Conservation (phyloP, 768 basidiomycete species). For the Auricularia auricula-judae region DNA sequence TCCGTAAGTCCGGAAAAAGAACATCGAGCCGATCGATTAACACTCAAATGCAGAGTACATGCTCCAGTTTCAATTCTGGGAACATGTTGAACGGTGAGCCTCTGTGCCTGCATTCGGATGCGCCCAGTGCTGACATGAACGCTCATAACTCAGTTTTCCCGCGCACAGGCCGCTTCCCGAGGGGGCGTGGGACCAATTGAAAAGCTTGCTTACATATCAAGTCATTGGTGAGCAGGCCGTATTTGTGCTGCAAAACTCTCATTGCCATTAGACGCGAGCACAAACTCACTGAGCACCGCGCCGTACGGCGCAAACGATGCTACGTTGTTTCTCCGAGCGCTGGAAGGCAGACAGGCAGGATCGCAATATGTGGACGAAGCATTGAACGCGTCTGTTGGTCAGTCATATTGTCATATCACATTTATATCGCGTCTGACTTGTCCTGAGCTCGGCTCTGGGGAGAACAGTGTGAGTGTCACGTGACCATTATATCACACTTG, state of each 20-base stretch:
- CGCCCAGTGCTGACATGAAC: not conserved
- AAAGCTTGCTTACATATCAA: not conserved
- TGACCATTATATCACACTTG: no score
- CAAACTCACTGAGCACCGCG: not conserved
- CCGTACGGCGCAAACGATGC: no score
- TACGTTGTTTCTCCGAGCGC: no score
- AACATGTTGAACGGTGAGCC: not conserved
- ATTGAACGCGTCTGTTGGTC: no score
- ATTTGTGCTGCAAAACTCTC: not conserved
- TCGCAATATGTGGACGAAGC: no score
- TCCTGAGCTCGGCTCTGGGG: no score
- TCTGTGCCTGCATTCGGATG: not conserved
- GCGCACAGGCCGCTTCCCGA: not conserved
- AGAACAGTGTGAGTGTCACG: no score
- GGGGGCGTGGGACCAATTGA: not conserved
- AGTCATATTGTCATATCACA: no score
- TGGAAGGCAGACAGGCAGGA: no score
- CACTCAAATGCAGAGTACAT: not conserved
- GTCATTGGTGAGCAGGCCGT: not conserved
- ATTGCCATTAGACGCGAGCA: not conserved
- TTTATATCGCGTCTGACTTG: no score
- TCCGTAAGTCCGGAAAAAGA: no score
- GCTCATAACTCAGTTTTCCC: not conserved
- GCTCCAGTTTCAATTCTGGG: not conserved
- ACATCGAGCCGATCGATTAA: no score